Base-by-base conservation (phyloP, 306 rosid genomes). In the Bauhinia variegata region DNA sequence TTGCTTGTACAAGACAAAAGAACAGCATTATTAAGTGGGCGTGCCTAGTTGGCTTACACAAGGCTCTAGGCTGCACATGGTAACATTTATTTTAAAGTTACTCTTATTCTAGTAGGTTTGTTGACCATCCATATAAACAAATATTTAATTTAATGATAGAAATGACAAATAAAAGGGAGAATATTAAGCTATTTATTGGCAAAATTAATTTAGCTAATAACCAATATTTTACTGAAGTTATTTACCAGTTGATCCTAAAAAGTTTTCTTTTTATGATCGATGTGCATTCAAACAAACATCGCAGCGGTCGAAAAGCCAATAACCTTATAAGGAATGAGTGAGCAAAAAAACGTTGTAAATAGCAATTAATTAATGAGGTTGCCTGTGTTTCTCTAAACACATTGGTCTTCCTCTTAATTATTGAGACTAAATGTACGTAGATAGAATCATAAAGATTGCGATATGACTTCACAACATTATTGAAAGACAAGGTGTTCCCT, bases 41-140 rank as follows among this genome's bases (percentile, higher is more conserved):
- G 18, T 11, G 70, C 31, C 43, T 16, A 34, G 55, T 70, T 54
- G 8, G 34, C 47, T 32, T 54, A 65, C 71, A 77, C 85, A 70
- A 54, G 77, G 83, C 81, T 80, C 83, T 52, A 83, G 77, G 82
- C 62, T 71, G 23, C 15, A 23, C 23, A 41, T 30, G 1, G 15
- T n/a, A 49, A 44, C 36, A 58, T 67, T 46, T 73, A 67, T 74
- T 73, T 63, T 0, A 12, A 61, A 6, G 66, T 10, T 5, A 52
- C 34, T 52, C 58, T 52, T 13, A 5, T 2, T 2, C 28, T 23
- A 23, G 2, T 23, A 23, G 28, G 28, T n/a, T n/a, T n/a, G 28
- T 23, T 23, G 28, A 23, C 28, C 28, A 23, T 23, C 28, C 28
- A 23, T 23, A 1, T 23, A 23, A 1, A 23, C 28, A 23, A 23